Evolutionary conservation across 805 yeast species (phyloP), one percentile per base, ranked within the genome.

Genomic region (Blastobotrys muscicola): DNA sequence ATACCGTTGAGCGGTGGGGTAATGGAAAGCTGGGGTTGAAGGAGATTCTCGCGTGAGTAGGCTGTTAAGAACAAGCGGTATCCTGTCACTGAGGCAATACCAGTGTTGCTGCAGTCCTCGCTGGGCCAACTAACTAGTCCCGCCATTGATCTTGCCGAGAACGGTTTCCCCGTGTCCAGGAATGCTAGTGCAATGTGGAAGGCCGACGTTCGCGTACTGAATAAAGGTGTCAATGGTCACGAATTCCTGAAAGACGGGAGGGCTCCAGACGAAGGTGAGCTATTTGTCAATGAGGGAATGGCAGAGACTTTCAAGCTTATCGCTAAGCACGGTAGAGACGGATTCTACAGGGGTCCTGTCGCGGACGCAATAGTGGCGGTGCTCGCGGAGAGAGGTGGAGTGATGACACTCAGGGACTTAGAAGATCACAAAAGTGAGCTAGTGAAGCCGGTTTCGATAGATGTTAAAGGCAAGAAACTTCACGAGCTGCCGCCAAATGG

Each of bases 401-500:
- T 74, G 12, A 58, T 84, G 50, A 62, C 72, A 1, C 56, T 64
- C 36, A 73, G 73, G 6, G 94, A 84, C 56, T 65, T 84, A 39
- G 59, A 61, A 12, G 49, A 55, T 14, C 92, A 84, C 59, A 62
- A 70, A 0, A 73, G 87, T 1, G 70, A 80, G 0, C 70, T 75
- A 51, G 80, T 82, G 16, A 80, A 78, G 1, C 90, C 94, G 2
- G 74, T 83, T 13, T 62, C 64, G 12, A 59, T 43, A 70, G 72
- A 30, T 3, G 33, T 45, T 34, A 23, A 38, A 47, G 82, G 74
- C 8, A 67, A 71, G 39, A 70, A 68, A 26, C 66, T 84, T 20
- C 80, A 89, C 85, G 92, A 84, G 58, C 78, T 83, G 49, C 92
- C 94, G 8, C 94, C 94, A 10, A 83, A 79, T 59, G 85, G 90